Evolutionary conservation across 2,329 filamentous ascomycete species (phyloP).

Genomic region (Trichoderma sp.): DNA sequence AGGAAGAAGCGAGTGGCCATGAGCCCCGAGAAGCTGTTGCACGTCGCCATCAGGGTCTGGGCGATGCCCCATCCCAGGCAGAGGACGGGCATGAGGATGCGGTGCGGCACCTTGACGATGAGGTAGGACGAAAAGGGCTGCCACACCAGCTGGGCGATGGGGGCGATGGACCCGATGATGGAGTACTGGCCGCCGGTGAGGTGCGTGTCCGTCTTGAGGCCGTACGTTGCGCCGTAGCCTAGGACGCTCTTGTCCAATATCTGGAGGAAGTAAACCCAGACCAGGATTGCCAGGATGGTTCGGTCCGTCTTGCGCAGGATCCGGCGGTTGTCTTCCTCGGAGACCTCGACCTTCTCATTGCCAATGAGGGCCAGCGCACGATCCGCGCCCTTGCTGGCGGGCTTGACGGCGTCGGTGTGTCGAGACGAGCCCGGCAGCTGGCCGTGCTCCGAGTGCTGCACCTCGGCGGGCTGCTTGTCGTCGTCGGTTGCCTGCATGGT

Average conservation of each 20-base stretch:
- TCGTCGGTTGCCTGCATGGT: conserved; percentile 13
- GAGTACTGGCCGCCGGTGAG: conserved; percentile 59
- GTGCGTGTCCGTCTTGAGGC: conserved; percentile 52
- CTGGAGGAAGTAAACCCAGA: conserved; percentile 63
- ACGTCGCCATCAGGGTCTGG: conserved; percentile 50
- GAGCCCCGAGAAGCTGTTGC: conserved; percentile 51
- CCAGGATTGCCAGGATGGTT: conserved; percentile 56
- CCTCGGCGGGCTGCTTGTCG: conserved; percentile 6
- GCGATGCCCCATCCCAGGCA: conserved; percentile 50
- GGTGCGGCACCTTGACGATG: conserved; percentile 63
- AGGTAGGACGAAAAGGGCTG: conserved; percentile 62
- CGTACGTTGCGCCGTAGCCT: conserved; percentile 60
- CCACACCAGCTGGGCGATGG: conserved; percentile 63
- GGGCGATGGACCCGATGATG: conserved; percentile 57
- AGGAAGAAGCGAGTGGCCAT: conserved; percentile 54
- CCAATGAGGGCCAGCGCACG: conserved; percentile 18
- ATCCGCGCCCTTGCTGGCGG: conserved; percentile 13
- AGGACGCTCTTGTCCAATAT: conserved; percentile 62
- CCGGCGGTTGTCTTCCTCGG: conserved; percentile 38
- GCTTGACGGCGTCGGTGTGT: background rate
- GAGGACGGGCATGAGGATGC: conserved; percentile 57
- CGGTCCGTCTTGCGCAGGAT: conserved; percentile 65
- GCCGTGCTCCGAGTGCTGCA: conserved; percentile 15
- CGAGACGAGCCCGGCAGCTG: background rate
- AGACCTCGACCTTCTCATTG: conserved; percentile 24